phyloP scores from a whole-genome alignment of 2,329 filamentous ascomycete species.

The Diplodia intermedia region DNA sequence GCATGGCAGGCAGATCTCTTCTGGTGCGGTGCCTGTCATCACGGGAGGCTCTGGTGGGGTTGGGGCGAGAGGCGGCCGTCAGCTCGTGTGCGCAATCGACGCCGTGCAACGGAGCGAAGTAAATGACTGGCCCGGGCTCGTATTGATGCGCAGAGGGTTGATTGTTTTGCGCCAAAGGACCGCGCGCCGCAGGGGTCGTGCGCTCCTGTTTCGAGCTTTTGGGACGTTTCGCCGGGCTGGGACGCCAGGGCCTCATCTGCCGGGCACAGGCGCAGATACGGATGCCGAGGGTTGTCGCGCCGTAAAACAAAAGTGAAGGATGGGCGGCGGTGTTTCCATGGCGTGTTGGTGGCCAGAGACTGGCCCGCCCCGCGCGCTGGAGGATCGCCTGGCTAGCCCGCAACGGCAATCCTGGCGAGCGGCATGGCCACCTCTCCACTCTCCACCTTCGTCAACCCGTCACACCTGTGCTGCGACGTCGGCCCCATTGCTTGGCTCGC shows the following conservation, averaged over 20 bases:
- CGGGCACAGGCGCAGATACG: constrained; percentile 25
- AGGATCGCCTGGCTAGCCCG: constrained; percentile 13
- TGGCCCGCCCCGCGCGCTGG: not conserved
- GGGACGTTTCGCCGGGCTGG: not conserved
- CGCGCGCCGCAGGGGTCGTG: constrained; percentile 4
- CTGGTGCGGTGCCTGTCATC: not conserved
- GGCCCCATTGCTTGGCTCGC: not conserved
- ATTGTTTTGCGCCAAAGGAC: constrained; percentile 13
- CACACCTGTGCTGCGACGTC: not conserved
- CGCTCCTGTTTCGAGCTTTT: not conserved
- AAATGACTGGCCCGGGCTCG: too few species aligned
- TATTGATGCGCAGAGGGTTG: not conserved
- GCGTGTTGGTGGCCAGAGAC: constrained; percentile 23
- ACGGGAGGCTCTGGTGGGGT: not conserved
- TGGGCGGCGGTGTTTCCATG: not conserved
- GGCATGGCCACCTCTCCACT: not conserved
- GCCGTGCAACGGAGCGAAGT: not conserved
- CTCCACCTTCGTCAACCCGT: not conserved
- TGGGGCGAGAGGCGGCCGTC: constrained; percentile 8
- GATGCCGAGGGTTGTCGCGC: not conserved
- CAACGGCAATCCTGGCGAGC: not conserved
- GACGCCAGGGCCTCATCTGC: not conserved
- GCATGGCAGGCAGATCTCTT: not conserved
- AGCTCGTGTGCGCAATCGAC: constrained; percentile 4
- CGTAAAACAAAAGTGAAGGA: not conserved